phyloP scores from a whole-genome alignment of 2,329 filamentous ascomycete genomes.

The Botrytis cinerea region DNA sequence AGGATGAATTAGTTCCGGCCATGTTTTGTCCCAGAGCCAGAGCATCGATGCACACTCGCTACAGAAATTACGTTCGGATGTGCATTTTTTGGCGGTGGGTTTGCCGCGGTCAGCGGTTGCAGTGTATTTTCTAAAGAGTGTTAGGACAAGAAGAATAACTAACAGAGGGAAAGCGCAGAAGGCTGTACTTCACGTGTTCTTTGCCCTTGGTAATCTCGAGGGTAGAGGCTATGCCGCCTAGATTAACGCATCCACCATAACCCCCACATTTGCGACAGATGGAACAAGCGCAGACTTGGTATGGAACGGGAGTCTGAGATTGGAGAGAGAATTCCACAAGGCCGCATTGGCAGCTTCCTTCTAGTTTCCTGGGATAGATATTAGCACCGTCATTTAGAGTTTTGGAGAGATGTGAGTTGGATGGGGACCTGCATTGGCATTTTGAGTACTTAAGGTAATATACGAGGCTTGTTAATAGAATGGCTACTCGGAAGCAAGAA shows the following conservation, averaged over 20 bases:
- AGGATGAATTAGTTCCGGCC: conserved; percentile 52
- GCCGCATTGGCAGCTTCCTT: conserved; percentile 53
- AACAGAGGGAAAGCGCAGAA: not conserved
- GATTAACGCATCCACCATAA: conserved; percentile 48
- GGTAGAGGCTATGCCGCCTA: conserved; percentile 48
- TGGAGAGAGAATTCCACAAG: conserved; percentile 49
- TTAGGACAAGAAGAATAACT: not conserved
- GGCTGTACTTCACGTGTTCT: conserved; percentile 47
- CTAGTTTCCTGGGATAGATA: conserved; percentile 44
- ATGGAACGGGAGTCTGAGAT: conserved; percentile 50
- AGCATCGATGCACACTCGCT: conserved; percentile 50
- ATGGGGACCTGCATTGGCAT: conserved; percentile 19
- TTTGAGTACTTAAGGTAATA: not conserved
- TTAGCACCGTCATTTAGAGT: not conserved
- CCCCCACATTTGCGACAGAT: conserved; percentile 52
- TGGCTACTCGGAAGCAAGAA: not conserved
- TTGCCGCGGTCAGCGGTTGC: conserved; percentile 49
- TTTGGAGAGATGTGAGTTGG: not conserved
- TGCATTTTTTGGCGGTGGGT: conserved; percentile 43
- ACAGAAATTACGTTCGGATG: conserved; percentile 50
- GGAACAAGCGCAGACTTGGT: conserved; percentile 51
- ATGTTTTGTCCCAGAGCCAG: conserved; percentile 50
- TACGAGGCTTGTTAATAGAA: too few species aligned
- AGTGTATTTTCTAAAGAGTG: conserved; percentile 45
- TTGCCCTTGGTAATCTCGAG: conserved; percentile 47